A percentile compares a stretch with the other conserved stretches of the same genome.
Evolutionary conservation across 2,329 filamentous ascomycete genomes (phyloP).

Genomic region (Cladosporium colombiae): DNA sequence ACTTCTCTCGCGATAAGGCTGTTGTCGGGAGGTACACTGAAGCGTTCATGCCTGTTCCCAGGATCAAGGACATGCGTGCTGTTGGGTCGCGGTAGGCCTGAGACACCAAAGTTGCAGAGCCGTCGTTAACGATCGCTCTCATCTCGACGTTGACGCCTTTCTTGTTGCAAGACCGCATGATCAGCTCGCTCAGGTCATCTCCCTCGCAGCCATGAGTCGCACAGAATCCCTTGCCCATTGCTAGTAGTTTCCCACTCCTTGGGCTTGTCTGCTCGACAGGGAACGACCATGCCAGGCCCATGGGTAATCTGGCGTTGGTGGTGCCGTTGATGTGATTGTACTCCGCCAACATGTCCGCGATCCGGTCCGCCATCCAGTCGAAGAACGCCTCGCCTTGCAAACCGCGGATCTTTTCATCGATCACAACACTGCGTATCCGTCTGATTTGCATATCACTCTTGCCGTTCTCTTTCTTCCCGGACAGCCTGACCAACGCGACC

Average conservation of each 20-base stretch:
- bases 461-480: constrained; percentile 46
- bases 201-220: constrained; percentile 61
- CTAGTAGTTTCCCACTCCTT: constrained; percentile 57
- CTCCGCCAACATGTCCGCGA: constrained; percentile 54
- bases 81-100: constrained; percentile 62
- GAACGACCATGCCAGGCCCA: constrained; percentile 68
- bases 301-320: constrained; percentile 46
- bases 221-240: constrained; percentile 67
- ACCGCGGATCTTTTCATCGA: constrained; percentile 57
- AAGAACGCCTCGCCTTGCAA: constrained; percentile 61
- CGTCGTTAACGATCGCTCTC: constrained; percentile 65
- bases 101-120: constrained; percentile 61
- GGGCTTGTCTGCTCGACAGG: constrained; percentile 65
- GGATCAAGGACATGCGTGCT: constrained; percentile 63
- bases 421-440: constrained; percentile 55
- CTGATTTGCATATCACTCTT: constrained; percentile 53
- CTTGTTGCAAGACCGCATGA: constrained; percentile 59
- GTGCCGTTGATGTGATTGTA: constrained; percentile 41
- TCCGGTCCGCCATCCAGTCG: constrained; percentile 66
- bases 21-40: constrained; percentile 61
- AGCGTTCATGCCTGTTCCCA: constrained; percentile 66
- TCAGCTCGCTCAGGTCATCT: constrained; percentile 60
- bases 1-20: constrained; percentile 57
- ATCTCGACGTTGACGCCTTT: constrained; percentile 58
- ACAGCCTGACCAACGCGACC: constrained; percentile 60